Evolutionary conservation across 495 filamentous ascomycete genomes (phyloP), one percentile per base, ranked within the genome.

Genomic region (Pyrenula massariospora): DNA sequence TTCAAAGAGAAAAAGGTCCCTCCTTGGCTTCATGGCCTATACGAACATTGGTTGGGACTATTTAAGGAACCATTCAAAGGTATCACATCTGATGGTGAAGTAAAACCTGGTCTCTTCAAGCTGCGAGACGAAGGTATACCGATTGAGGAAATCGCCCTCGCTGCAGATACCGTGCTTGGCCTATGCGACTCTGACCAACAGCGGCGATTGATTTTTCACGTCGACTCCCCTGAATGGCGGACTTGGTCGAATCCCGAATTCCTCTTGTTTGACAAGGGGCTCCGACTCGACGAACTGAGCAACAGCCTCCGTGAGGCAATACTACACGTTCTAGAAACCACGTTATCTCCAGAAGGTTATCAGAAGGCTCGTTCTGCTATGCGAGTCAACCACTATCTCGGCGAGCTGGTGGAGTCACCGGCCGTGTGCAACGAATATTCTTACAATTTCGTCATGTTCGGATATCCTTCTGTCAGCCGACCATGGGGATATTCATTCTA

Each of bases 381-480:
- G 82, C 80, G 82, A 63, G 86, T 86, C 66, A 91, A 91, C 70
- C 81, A 83, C 59, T 91, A 89, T 73, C 78, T 91, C 2, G 87
- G 86, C 57, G 77, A 86, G 51, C 73, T 91, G 8, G 80, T 84
- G 24, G 62, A 76, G 25, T 77, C 80, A 3, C 74, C 77, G 0
- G 65, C 66, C 15, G 78, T 91, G 25, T 82, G 86, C 73, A 89
- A 88, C 70, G 79, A 86, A 64, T 74, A 80, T 69, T 84, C 79
- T 50, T 91, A 89, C 74, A 88, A 89, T 70, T 85, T 89, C 65
- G 73, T 73, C 42, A 68, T 89, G 60, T 86, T 86, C 66, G 72
- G 73, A 20, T 60, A 59, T 0, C 82, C 84, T 2, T 81, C 77
- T 0, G 60, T 66, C 2, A 60, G 65, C 11, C 48, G 65, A 10